Base-by-base conservation (phyloP, 306 rosid genomes). In the Acacia acuminata region DNA sequence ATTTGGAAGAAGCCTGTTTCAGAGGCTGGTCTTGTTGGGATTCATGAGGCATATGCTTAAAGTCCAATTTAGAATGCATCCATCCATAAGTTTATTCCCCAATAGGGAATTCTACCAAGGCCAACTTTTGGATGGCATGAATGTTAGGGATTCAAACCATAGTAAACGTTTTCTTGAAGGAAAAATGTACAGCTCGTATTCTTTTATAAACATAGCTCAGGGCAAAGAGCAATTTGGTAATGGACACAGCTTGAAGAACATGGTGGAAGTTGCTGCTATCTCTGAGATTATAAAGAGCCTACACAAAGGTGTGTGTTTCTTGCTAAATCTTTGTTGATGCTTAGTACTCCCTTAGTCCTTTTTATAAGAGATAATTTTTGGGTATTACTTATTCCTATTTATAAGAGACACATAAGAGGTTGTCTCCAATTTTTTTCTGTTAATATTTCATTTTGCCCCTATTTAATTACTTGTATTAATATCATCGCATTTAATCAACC, bases 1-100 rank as follows among this genome's bases (percentile, higher is more conserved):
- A n/a, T 89, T 82, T 61, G 90, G 93, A 73, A 88, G 91, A 79
- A 87, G 91, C 22, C 48, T 88, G 83, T 86, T 88, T 11, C 82
- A 84, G 81, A 88, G 91, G 75, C 61, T 88, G 68, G 91, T 79
- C 16, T 22, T 15, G 14, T 73, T 81, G 58, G 88, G 88, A 32
- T 65, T 71, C 73, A 55, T 38, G 75, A 86, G 25, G 77, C 88
- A 79, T 6, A 63, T 82, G 68, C 86, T 88, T 60, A 25, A 86
- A 67, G 48, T 88, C 55, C 89, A 88, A 10, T 86, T 81, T 30
- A 84, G 91, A 80, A 86, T 88, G 91, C 91, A 84, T 82, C 89
- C 91, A 66, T 79, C 88, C 45, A 86, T 88, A 64, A 86, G 89
- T 71, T 20, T 32, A n/a, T 88, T 88, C 24, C 91, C 89, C 53